Percentiles rank a stretch among this genome's conserved stretches.
These are phyloP conservation scores for Ustilago vetiveriae DNA, from an alignment of 1,284 basidiomycete genomes.

Conservation along the genomic window DNA sequence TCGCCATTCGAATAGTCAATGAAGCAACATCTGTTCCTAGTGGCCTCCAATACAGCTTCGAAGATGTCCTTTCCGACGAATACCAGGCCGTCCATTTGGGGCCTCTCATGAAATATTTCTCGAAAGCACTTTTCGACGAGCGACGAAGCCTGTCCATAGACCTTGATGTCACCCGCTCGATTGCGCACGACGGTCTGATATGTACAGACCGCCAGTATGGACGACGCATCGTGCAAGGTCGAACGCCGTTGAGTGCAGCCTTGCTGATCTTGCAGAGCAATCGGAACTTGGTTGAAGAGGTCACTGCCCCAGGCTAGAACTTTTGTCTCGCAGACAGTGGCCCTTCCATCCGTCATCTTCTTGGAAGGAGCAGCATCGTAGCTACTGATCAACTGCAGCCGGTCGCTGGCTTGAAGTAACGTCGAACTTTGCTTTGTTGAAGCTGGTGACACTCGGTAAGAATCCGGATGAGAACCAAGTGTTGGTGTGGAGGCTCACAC, in stretches of 20 bases:
- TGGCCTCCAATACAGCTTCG: slow-evolving; percentile 7
- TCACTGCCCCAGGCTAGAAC: slow-evolving; percentile 18
- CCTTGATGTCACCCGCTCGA: background rate
- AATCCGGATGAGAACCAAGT: slow-evolving; percentile 3
- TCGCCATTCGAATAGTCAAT: slow-evolving; percentile 1
- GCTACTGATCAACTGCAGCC: background rate
- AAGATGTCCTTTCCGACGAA: slow-evolving; percentile 23
- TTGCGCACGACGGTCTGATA: slow-evolving; percentile 19
- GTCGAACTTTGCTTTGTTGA: no score
- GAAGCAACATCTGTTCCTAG: background rate
- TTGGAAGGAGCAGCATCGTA: background rate
- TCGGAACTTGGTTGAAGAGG: slow-evolving; percentile 13
- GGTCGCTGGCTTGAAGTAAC: background rate
- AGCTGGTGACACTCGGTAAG: no score
- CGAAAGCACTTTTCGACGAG: slow-evolving; percentile 1
- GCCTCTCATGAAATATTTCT: background rate
- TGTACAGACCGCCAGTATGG: slow-evolving; percentile 1
- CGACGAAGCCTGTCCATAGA: background rate
- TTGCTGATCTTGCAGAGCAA: background rate
- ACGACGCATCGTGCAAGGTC: background rate
- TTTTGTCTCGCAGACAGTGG: background rate
- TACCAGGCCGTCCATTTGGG: background rate
- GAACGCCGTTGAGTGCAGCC: background rate
- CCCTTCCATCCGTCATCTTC: background rate
- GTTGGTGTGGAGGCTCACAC: slow-evolving; percentile 23